Evolutionary conservation across 176 grass and related monocot species (phyloP).

Genomic region (Leersia perrieri): DNA sequence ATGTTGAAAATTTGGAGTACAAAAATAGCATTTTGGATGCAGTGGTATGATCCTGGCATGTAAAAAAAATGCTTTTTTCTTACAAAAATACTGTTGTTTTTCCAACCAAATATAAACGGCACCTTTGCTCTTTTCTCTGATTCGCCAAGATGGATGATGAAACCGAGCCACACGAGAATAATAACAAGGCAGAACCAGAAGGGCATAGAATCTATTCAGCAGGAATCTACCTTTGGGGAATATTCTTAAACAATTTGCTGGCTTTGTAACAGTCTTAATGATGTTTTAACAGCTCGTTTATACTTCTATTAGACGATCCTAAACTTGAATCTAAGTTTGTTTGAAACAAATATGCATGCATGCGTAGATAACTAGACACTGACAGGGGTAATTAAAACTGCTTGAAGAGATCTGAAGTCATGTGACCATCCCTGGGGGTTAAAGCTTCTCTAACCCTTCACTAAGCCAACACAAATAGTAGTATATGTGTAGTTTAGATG

Average conservation of each 20-base stretch:
- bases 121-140: background rate
- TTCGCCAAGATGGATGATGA: background rate
- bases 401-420: background rate
- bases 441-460: background rate
- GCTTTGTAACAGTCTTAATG: background rate
- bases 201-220: background rate
- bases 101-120: background rate
- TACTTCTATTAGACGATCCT: background rate
- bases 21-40: background rate
- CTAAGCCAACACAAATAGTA: background rate
- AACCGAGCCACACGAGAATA: background rate
- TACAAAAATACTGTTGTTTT: too few species aligned
- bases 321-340: background rate
- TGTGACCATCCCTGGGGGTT: background rate
- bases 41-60: background rate
- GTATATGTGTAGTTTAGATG: background rate
- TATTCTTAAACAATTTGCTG: background rate
- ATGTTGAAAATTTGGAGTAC: background rate
- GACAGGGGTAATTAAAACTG: background rate
- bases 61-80: background rate
- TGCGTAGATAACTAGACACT: background rate
- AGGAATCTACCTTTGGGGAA: background rate
- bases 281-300: background rate
- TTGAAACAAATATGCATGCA: background rate
- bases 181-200: background rate